Evolutionary conservation across 2,329 filamentous ascomycete genomes (phyloP).

Genomic region (Nemania sp.): DNA sequence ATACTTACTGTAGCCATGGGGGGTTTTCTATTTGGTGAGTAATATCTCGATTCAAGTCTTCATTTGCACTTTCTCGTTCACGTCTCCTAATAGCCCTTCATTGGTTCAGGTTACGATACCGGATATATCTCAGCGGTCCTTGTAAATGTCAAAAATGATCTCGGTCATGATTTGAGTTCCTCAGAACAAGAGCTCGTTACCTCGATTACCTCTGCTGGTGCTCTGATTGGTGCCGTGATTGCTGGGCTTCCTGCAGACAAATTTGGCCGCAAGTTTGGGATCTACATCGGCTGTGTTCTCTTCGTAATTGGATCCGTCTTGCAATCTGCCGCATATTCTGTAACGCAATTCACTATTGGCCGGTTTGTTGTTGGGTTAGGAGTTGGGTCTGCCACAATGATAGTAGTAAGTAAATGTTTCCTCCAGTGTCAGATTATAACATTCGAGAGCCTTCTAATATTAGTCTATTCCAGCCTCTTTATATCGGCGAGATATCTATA

Average conservation of each 20-base stretch:
- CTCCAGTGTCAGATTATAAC: not conserved
- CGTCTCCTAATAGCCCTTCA: no score
- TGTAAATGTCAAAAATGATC: slow-evolving; percentile 31
- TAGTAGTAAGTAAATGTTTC: slow-evolving; percentile 45
- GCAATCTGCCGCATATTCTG: slow-evolving; percentile 52
- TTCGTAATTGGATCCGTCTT: slow-evolving; percentile 56
- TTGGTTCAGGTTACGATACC: slow-evolving; percentile 20
- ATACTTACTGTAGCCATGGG: slow-evolving; percentile 25
- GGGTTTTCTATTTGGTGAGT: slow-evolving; percentile 22
- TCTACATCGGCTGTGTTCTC: slow-evolving; percentile 56
- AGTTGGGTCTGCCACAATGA: slow-evolving; percentile 62
- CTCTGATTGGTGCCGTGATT: slow-evolving; percentile 58
- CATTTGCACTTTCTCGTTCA: no score
- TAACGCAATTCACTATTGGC: slow-evolving; percentile 60
- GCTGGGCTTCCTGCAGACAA: slow-evolving; percentile 34
- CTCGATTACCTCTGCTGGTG: slow-evolving; percentile 64
- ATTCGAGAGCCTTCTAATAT: no score
- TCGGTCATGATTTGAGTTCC: slow-evolving; percentile 16
- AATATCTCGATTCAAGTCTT: no score
- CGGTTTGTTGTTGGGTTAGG: slow-evolving; percentile 62
- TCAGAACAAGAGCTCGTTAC: slow-evolving; percentile 64
- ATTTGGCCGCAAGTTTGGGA: slow-evolving; percentile 49
- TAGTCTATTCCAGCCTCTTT: slow-evolving; percentile 45
- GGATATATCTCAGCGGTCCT: slow-evolving; percentile 47
- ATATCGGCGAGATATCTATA: slow-evolving; percentile 64